Base-by-base conservation (phyloP, 1,284 basidiomycete species). In the Pseudozyma pruni region DNA sequence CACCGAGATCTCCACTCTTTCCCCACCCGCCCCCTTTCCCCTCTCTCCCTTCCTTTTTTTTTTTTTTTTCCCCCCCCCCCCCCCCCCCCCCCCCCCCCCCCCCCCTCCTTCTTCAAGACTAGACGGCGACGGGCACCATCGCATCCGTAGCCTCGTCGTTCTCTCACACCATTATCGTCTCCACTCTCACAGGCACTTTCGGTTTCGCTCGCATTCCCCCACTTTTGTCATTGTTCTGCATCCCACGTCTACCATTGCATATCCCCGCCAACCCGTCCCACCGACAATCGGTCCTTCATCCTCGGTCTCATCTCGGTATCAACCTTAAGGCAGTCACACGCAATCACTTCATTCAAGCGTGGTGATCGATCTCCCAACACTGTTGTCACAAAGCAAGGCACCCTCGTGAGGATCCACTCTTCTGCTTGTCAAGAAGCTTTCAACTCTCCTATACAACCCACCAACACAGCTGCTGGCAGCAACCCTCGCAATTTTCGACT, bases 361-460 rank as follows among this genome's bases (percentile, higher is more conserved):
- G 19, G 32, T 31, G 27, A 45, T 61, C 47, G 34, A 29, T 22
- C 29, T 37, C 44, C 51, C 39, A 42, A 20, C 37, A 9, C 16
- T 34, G 16, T 23, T 51, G 14, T 33, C 25, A 41, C 40, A 35
- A 25, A 19, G 17, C 45, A n/a, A 31, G 38, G 9, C 51, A 33
- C 62, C 61, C 58, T 51, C 58, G 62, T 35, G 46, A 66, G 55
- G 48, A 38, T 29, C 22, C 8, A 2, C n/a, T 37, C 23, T 35
- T 62, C 50, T 58, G 54, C 57, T 50, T 60, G 66, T 56, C 63
- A 67, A 67, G 38, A 10, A 41, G 10, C 31, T 23, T 35, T 8
- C 44, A 33, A 42, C 9, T 29, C 23, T 41, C 33, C 39, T 38
- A 25, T 22, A 13, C 50, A 38, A 32, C 16, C 29, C 31, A 29